These are phyloP conservation scores for Chamaecyparis obtusa DNA, from an alignment of 75 land plant genomes.

Conservation along the genomic window DNA sequence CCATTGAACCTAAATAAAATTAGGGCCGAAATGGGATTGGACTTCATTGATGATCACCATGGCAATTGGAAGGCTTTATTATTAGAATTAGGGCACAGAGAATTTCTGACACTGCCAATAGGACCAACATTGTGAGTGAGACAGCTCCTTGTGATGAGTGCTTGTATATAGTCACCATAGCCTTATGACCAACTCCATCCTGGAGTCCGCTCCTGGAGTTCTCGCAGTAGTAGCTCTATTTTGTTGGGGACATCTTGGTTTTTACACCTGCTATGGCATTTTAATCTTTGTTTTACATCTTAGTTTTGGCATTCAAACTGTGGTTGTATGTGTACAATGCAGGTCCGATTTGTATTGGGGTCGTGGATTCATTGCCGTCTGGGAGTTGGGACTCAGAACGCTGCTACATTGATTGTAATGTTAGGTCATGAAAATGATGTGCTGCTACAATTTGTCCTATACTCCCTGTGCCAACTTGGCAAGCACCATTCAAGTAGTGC, in stretches of 20 bases:
- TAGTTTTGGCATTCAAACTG: neutral
- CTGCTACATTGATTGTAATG: constrained; percentile 44
- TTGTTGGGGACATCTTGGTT: neutral
- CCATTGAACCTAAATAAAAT: neutral
- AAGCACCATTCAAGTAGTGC: no score
- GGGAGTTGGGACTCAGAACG: constrained; percentile 34
- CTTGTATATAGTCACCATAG: neutral
- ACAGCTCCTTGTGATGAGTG: neutral
- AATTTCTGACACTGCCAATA: neutral
- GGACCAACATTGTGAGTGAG: neutral
- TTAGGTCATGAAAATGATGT: constrained; percentile 37
- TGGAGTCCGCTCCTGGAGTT: neutral
- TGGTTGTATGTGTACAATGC: neutral
- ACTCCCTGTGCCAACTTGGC: no score
- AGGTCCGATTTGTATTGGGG: constrained; percentile 43
- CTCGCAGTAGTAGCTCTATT: neutral
- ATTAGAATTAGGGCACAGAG: neutral
- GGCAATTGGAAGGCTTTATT: neutral
- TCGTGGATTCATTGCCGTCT: constrained; percentile 50
- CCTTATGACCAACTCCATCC: neutral
- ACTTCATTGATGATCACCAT: neutral
- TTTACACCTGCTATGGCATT: neutral
- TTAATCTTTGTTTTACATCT: neutral
- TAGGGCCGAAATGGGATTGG: neutral
- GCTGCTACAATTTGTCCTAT: neutral